Base-by-base conservation (phyloP, 441 rosid genomes). In the Erodium trifolium region DNA sequence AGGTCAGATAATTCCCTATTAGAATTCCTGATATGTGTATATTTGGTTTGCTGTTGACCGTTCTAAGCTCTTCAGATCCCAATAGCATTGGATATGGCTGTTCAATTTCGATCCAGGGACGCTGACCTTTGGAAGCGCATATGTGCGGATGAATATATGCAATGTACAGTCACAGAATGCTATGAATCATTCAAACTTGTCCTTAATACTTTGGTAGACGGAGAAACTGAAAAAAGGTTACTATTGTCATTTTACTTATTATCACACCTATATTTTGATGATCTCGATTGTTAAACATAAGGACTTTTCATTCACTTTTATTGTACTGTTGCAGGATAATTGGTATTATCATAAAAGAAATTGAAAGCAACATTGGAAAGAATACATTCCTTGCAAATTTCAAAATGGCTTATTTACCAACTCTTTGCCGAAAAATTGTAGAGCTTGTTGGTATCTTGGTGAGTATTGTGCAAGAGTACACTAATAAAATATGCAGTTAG, bases 101-200 rank as follows among this genome's bases (percentile, higher is more conserved):
- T 80, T 72, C 96, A 95, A 65, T 91, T 91, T 78, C 89, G 87
- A 73, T 74, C 86, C 66, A 86, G 69, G 82, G 99, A 92, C 74
- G 76, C 96, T 79, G 98, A 95, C 79, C 96, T 92, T 57, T 95
- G 99, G 99, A 90, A 86, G 84, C 97, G 97, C 70, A 91, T 92
- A 71, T 89, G 96, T 68, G 88, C 89, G 4, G 99, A 95, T 75
- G 98, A 95, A 65, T 95, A 91, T 83, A 88, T 95, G 99, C 92
- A 89, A 82, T 95, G 98, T 81, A 96, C 97, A 63, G 96, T 95
- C 45, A 88, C 86, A 59, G 99, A 95, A 85, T 92, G 99, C 83
- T 95, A 92, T 57, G 99, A 92, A 79, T 89, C 99, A 69, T 83
- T 95, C 73, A 95, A 95, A 78, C 88, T 83, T 78, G 84, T 92